Percentiles rank a stretch among this genome's conserved stretches.
Evolutionary conservation across 768 basidiomycete species (phyloP).

Genomic region (Russula ochroleuca): DNA sequence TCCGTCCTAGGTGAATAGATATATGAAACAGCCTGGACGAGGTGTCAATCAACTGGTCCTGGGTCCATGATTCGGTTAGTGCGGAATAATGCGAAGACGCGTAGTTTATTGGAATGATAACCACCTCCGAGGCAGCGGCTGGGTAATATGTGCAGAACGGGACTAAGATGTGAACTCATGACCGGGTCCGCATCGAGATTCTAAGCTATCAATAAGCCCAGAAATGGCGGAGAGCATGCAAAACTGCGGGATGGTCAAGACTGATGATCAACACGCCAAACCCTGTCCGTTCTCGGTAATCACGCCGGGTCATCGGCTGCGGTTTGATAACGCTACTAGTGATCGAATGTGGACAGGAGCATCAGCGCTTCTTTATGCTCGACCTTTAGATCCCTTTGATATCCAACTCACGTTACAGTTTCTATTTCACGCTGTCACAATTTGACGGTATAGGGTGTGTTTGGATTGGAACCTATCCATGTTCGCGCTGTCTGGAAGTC

Average conservation of each 20-base stretch:
- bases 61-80: neutral
- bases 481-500: neutral
- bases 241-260: neutral
- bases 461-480: neutral
- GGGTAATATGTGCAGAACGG: neutral
- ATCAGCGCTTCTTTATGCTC: neutral
- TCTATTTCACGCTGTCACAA: neutral
- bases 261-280: neutral
- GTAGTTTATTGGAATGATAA: too few relatives aligned
- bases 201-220: neutral
- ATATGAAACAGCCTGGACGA: neutral
- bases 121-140: neutral
- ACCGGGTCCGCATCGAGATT: neutral
- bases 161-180: neutral
- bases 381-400: neutral
- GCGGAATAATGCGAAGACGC: neutral
- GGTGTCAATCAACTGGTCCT: neutral
- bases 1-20: neutral
- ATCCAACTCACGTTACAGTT: neutral
- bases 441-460: neutral
- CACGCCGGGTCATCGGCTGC: neutral
- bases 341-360: neutral
- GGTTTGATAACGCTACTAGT: neutral
- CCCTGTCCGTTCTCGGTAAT: neutral
- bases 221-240: neutral